A percentile compares a stretch with the other conserved stretches of the same genome.
Conservation (phyloP, 2,329 filamentous ascomycete species). For the Xylariaceae sp. region DNA sequence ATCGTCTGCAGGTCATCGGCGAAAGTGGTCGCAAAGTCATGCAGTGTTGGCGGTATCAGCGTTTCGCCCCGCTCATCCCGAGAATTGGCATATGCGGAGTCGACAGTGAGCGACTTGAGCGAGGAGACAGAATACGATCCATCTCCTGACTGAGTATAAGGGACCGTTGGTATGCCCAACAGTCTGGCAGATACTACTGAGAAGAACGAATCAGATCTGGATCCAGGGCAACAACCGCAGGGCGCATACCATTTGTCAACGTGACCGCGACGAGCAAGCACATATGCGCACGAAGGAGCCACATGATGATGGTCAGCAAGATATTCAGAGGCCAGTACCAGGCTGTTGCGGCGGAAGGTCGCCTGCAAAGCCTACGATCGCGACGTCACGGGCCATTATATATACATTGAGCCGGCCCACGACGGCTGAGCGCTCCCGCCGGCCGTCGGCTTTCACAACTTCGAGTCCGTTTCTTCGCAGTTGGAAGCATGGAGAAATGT, state of each 20-base stretch:
- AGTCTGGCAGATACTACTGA: conserved; percentile 13
- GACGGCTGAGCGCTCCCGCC: too few species aligned
- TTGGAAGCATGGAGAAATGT: conserved; percentile 1
- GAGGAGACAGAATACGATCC: conserved; percentile 21
- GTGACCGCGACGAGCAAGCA: too few species aligned
- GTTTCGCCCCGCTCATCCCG: conserved; percentile 40
- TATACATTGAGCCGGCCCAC: background rate
- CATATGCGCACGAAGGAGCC: too few species aligned
- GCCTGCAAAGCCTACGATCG: too few species aligned
- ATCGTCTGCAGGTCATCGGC: conserved; percentile 24
- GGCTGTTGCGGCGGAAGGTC: too few species aligned
- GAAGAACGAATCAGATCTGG: too few species aligned
- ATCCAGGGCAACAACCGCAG: too few species aligned
- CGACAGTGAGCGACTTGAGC: conserved; percentile 34
- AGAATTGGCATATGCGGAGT: conserved; percentile 30
- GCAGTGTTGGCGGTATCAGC: conserved; percentile 42
- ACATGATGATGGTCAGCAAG: too few species aligned
- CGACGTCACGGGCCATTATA: background rate
- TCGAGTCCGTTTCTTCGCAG: background rate
- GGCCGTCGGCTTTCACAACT: too few species aligned
- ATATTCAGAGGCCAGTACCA: too few species aligned
- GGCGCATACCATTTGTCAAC: too few species aligned
- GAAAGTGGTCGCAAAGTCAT: conserved; percentile 40
- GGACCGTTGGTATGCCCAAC: conserved; percentile 27
- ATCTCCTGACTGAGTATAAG: conserved; percentile 19